Conservation (phyloP, 495 filamentous ascomycete genomes). For the Lineolata rhizophorae region DNA sequence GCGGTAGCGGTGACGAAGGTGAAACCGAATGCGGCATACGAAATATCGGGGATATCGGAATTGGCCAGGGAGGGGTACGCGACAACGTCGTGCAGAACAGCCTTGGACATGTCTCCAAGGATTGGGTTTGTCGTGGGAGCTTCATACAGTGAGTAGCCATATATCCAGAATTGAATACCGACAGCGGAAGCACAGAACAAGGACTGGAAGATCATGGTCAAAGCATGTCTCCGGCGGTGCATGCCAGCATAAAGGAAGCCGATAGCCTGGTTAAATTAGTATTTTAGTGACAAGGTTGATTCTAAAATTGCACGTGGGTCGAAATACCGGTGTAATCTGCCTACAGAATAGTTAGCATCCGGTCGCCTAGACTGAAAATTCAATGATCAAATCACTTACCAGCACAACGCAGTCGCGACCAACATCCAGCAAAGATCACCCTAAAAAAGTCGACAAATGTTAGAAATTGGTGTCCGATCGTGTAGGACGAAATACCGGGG, state of each 20-base stretch:
- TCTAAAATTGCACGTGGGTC: neutral
- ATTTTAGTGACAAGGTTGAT: too few relatives aligned
- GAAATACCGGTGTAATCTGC: slow-evolving; percentile 7
- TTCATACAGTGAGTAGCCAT: slow-evolving; percentile 10
- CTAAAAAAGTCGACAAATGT: neutral
- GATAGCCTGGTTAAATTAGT: too few relatives aligned
- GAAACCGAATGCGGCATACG: slow-evolving; percentile 10
- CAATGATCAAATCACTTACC: slow-evolving; percentile 3
- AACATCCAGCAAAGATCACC: slow-evolving; percentile 11
- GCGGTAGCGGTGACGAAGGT: slow-evolving; percentile 11
- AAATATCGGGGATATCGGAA: slow-evolving; percentile 11
- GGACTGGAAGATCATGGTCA: slow-evolving; percentile 13
- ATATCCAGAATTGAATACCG: slow-evolving; percentile 12
- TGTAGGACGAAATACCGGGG: too few relatives aligned
- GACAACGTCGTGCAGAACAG: slow-evolving; percentile 9
- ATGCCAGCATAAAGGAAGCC: slow-evolving; percentile 13
- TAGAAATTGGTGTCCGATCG: too few relatives aligned
- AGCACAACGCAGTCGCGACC: slow-evolving; percentile 8
- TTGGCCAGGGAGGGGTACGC: slow-evolving; percentile 10
- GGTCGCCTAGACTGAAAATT: neutral
- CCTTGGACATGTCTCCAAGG: slow-evolving; percentile 9
- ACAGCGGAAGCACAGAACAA: slow-evolving; percentile 11
- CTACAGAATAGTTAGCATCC: slow-evolving; percentile 1
- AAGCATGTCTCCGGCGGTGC: slow-evolving; percentile 8
- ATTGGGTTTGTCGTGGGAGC: slow-evolving; percentile 9